phyloP scores from a whole-genome alignment of 331 rosid species.

The Malus hybrid region DNA sequence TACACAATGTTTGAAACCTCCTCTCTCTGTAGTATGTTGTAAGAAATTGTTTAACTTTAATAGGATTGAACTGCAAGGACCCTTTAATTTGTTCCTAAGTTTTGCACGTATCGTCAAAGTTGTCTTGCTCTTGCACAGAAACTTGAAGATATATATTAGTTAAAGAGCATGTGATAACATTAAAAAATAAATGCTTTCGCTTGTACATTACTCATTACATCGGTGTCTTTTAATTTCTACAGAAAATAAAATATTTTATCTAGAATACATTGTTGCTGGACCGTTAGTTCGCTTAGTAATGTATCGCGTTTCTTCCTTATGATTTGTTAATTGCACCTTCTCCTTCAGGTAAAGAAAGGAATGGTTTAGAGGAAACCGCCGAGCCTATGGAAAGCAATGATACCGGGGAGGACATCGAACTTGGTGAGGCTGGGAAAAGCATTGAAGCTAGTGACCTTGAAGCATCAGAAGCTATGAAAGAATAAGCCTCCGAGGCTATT shows the following conservation, averaged over 20 bases:
- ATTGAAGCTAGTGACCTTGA: background rate
- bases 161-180: background rate
- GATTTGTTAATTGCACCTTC: background rate
- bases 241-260: background rate
- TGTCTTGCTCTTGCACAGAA: background rate
- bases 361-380: background rate
- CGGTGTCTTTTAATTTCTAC: background rate
- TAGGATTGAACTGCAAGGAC: background rate
- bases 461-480: background rate
- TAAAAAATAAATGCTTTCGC: background rate
- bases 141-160: background rate
- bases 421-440: background rate
- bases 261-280: background rate
- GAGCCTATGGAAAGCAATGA: background rate
- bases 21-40: background rate
- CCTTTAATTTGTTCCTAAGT: background rate
- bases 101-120: background rate
- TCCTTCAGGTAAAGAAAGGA: background rate
- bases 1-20: background rate
- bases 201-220: background rate
- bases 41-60: background rate
- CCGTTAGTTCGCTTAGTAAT: background rate
- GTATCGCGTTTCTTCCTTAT: background rate
- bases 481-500: background rate
- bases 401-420: background rate